Conservation (phyloP, 805 yeast genomes). For the Brettanomyces bruxellensis region DNA sequence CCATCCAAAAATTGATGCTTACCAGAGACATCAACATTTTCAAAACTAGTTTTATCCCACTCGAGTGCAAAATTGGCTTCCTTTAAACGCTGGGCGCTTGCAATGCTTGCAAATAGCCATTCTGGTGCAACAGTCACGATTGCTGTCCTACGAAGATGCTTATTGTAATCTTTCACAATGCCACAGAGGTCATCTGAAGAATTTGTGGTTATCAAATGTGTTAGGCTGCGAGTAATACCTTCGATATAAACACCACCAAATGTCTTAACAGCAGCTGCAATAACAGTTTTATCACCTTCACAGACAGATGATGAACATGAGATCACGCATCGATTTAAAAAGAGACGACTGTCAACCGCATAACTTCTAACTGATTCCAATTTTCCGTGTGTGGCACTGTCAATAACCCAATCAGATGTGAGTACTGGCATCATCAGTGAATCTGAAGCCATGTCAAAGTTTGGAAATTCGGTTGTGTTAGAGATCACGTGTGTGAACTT, state of each 20-base stretch:
- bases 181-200: constrained; percentile 41
- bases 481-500: constrained; percentile 42
- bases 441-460: constrained; percentile 33
- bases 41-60: not conserved
- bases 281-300: constrained; percentile 52
- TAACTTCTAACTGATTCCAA: constrained; percentile 46
- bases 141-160: constrained; percentile 21
- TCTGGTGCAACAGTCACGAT: constrained; percentile 63
- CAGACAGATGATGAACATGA: constrained; percentile 43
- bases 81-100: not conserved
- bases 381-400: constrained; percentile 32
- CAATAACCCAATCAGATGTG: constrained; percentile 49
- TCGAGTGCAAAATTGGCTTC: not conserved
- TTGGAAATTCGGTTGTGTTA: constrained; percentile 41
- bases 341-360: constrained; percentile 62
- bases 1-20: constrained; percentile 27
- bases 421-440: constrained; percentile 58
- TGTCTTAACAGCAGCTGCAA: constrained; percentile 57
- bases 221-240: constrained; percentile 56
- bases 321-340: constrained; percentile 53
- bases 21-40: not conserved
- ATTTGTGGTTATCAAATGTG: constrained; percentile 64
- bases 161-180: constrained; percentile 19
- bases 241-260: constrained; percentile 67
- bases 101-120: constrained; percentile 41